These are phyloP conservation scores for Vitis rupestris DNA, from an alignment of 164 flowering plant genomes.

Conservation along the genomic window DNA sequence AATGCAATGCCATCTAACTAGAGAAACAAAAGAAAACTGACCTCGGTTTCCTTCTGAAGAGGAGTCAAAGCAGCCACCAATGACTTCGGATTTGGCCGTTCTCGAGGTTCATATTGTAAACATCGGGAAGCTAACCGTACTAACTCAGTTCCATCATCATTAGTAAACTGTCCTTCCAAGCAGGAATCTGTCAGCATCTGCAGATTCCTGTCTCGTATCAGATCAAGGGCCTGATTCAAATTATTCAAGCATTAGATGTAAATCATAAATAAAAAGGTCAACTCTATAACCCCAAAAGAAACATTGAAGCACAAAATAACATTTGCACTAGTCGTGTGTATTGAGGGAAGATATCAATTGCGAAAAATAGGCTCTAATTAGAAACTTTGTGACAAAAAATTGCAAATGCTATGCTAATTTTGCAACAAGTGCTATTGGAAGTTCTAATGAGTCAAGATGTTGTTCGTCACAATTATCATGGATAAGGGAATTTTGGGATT, in stretches of 20 bases:
- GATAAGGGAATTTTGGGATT: too few species aligned
- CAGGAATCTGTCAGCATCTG: slow-evolving; percentile 64
- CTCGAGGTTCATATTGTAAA: slow-evolving; percentile 62
- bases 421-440: too few species aligned
- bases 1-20: not conserved
- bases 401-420: not conserved
- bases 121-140: slow-evolving; percentile 64
- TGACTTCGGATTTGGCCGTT: slow-evolving; percentile 55
- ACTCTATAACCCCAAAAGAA: not conserved
- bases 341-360: not conserved
- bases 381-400: not conserved
- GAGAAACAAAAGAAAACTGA: slow-evolving; percentile 11
- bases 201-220: slow-evolving; percentile 58
- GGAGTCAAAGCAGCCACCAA: slow-evolving; percentile 53
- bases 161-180: slow-evolving; percentile 62
- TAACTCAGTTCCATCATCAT: slow-evolving; percentile 55
- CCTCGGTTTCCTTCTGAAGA: slow-evolving; percentile 62
- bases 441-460: too few species aligned
- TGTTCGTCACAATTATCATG: too few species aligned
- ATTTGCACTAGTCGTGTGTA: not conserved
- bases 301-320: not conserved
- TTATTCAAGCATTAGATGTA: not conserved
- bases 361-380: not conserved
- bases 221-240: slow-evolving; percentile 55
- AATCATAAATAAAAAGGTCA: not conserved